Percentiles rank a stretch among this genome's conserved stretches.
phyloP scores from a whole-genome alignment of 768 basidiomycete species.

The Scleroderma bovista region DNA sequence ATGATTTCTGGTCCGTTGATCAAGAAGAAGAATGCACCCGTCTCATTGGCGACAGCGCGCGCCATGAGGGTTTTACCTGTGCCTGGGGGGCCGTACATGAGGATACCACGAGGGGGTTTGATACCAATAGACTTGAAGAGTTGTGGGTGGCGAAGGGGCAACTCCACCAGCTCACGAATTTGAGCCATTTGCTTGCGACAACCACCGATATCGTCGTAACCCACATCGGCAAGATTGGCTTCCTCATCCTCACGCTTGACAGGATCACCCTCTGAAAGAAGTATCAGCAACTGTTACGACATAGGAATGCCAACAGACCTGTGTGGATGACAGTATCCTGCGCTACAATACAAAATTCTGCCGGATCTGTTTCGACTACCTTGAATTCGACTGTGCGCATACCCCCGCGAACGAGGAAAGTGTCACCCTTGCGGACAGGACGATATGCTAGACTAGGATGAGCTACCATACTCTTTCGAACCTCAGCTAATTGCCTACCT shows the following conservation, averaged over 20 bases:
- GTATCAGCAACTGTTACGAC: conserved; percentile 1
- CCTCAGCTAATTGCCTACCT: conserved; percentile 40
- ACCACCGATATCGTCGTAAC: conserved; percentile 98
- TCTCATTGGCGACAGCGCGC: conserved; percentile 98
- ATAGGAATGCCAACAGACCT: conserved; percentile 32
- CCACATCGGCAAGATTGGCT: conserved; percentile 91
- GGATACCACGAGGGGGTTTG: conserved; percentile 97
- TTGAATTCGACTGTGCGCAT: conserved; percentile 99
- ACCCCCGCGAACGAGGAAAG: conserved; percentile 97
- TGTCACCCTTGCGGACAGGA: conserved; percentile 95
- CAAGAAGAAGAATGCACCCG: conserved; percentile 99
- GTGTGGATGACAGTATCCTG: conserved; percentile 98
- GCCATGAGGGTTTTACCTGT: conserved; percentile 99
- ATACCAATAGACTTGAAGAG: conserved; percentile 99
- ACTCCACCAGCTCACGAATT: conserved; percentile 97
- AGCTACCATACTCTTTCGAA: neutral
- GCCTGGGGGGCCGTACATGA: conserved; percentile 98
- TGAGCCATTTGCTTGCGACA: conserved; percentile 99
- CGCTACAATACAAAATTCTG: conserved; percentile 98
- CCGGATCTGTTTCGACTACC: conserved; percentile 95
- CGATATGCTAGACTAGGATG: conserved; percentile 61
- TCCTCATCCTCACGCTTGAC: conserved; percentile 99
- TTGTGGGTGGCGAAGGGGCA: conserved; percentile 96
- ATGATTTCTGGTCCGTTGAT: conserved; percentile 99
- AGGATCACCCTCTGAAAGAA: conserved; percentile 82